Base-by-base conservation (phyloP, 805 yeast species). In the Komagataella mondaviorum region DNA sequence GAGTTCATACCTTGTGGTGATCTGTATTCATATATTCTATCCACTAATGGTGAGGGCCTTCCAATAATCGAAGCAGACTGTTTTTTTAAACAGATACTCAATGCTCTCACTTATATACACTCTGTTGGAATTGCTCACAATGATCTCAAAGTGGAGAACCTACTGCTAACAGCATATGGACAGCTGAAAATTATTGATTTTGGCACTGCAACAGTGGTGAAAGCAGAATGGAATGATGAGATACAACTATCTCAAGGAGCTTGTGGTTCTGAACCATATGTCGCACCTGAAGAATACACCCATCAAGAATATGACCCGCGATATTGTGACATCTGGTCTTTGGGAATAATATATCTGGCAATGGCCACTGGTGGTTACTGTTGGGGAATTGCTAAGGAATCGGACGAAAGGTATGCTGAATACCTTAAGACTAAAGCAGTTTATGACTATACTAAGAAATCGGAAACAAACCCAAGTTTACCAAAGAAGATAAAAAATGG, bases 1-100 rank as follows among this genome's bases (percentile, higher is more conserved):
- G 99, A 93, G 68, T 91, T 83, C 64, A 87, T 96, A 59, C 88
- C 95, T 6, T 89, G 89, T 55, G 95, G 95, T 53, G 95, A 85
- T 63, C 68, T 85, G 24, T 85, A 81, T 61, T 69, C 84, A 1
- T 68, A 84, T 39, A 75, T 83, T 50, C 65, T 76, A 20, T 69
- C 76, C 23, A 69, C 76, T 0, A 67, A 77, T 48, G 75, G 78
- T 4, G 71, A 72, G 10, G 77, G 77, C 2, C 65, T 85, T 17
- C 79, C 80, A 55, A 75, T 73, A 4, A 59, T 71, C 16, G 96
- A 90, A 63, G 81, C 91, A 39, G 96, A 90, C 65, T 90, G 97
- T 65, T 86, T 85, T 60, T 78, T 88, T 71, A 89, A 89, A 62
- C 97, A 90, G 64, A 76, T 88, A 43, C 69, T 90, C 55, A 79